Evolutionary conservation across 1,139 yeast genomes (phyloP), one percentile per base, ranked within the genome.

Genomic region (Zygosaccharomyces pseudobailii): DNA sequence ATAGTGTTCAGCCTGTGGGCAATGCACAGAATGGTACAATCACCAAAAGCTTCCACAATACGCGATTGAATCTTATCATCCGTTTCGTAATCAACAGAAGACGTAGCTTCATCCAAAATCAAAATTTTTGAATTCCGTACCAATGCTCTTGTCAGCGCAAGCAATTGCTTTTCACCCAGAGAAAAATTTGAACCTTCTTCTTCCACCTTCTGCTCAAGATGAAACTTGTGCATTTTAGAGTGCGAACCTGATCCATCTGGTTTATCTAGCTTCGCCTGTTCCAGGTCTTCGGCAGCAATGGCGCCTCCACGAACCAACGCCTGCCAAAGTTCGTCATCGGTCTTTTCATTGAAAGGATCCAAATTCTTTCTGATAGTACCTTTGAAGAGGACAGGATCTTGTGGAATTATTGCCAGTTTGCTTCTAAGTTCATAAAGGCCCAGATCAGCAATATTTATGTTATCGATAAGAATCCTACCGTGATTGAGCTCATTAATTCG

Each of bases 21-120:
- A 67, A 86, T 84, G 61, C 90, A 84, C 57, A 86, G 68, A 45
- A 84, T 80, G 0, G 94, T 85, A 63, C 90, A 82, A 41, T 78
- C 66, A 6, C 69, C 61, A 60, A 86, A 85, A 61, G 84, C 89
- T 9, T 67, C 69, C 7, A 73, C 71, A 52, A 85, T 83, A 24
- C 87, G 81, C 5, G 69, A 58, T 66, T 86, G 95, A 56, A 87
- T 83, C 62, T 76, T 78, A 39, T 78, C 71, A 65, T 86, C 94
- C 0, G 94, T 84, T 55, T 80, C 87, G 60, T 82, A 83, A 63
- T 86, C 95, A 36, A 86, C 92, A 7, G 86, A 80, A 0, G 94
- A 84, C 0, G 95, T 86, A 13, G 95, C 94, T 65, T 86, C 95
- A 63, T 86, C 95, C 50, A 86, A 67, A 51, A 86, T 80, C 55